Conservation (phyloP, 768 basidiomycete genomes). For the Filobasidium wieringae region DNA sequence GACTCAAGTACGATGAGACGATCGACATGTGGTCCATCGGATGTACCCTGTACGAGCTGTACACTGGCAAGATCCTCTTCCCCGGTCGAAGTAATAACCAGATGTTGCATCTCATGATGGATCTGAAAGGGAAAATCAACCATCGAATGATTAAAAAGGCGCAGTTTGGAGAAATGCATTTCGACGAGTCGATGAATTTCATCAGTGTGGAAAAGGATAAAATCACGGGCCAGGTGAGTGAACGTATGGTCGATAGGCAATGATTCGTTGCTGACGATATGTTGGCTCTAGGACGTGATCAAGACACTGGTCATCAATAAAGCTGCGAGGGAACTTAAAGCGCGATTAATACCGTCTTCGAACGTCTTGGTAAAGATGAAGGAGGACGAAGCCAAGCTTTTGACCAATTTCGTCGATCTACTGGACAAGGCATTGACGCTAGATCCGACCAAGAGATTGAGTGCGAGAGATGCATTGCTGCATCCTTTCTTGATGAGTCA, state of each 20-base stretch:
- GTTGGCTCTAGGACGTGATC: conserved; percentile 53
- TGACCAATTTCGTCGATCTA: conserved; percentile 72
- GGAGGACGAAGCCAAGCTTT: conserved; percentile 58
- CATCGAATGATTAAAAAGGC: conserved; percentile 88
- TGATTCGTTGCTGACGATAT: not conserved
- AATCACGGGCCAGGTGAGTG: conserved; percentile 67
- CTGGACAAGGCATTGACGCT: conserved; percentile 80
- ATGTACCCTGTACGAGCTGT: conserved; percentile 64
- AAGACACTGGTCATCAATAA: conserved; percentile 74
- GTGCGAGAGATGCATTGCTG: conserved; percentile 75
- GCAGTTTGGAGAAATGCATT: conserved; percentile 81
- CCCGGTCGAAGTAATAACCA: conserved; percentile 95
- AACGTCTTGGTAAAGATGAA: conserved; percentile 56
- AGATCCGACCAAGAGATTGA: conserved; percentile 72
- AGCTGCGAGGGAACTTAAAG: conserved; percentile 65
- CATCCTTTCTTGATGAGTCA: conserved; percentile 70
- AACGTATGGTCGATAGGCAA: not conserved
- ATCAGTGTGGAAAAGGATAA: conserved; percentile 67
- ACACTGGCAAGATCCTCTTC: conserved; percentile 93
- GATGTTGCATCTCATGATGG: conserved; percentile 97
- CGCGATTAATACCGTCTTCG: conserved; percentile 67
- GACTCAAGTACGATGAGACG: conserved; percentile 83
- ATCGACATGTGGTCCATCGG: conserved; percentile 96
- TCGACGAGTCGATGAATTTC: conserved; percentile 84
- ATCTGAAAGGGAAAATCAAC: conserved; percentile 87